Percentiles rank a stretch among this genome's conserved stretches.
These are phyloP conservation scores for Henckelia pumila DNA, from an alignment of 257 asterid species.

Conservation along the genomic window DNA sequence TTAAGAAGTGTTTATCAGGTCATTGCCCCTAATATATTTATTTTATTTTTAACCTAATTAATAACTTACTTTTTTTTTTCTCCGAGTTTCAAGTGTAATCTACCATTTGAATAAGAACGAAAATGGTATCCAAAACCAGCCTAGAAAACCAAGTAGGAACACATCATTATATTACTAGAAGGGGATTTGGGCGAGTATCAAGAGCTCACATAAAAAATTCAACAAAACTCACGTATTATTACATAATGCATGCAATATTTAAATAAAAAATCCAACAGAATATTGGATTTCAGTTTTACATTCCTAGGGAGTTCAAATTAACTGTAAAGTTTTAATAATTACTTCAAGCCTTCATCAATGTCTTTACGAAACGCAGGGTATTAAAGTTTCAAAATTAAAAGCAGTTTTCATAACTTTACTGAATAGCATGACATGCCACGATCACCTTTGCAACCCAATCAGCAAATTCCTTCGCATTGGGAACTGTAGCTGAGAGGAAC, in stretches of 20 bases:
- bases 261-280: slow-evolving; percentile 6
- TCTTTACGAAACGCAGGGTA: slow-evolving; percentile 2
- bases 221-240: slow-evolving; percentile 11
- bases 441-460: slow-evolving; percentile 99
- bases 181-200: neutral
- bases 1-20: too few species aligned
- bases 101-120: too few species aligned
- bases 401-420: neutral
- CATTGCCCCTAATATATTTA: too few species aligned
- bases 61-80: too few species aligned
- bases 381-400: slow-evolving; percentile 12
- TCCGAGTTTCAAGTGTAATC: neutral
- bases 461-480: slow-evolving; percentile 94
- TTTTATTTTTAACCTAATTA: too few species aligned
- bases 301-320: neutral
- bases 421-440: neutral
- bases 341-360: neutral
- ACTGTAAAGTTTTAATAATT: too few species aligned
- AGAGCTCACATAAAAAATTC: neutral
- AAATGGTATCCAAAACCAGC: neutral
- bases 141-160: neutral
- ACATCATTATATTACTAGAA: neutral
- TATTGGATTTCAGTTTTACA: neutral
- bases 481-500: slow-evolving; percentile 92
- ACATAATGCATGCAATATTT: neutral